Percentiles rank a stretch among this genome's conserved stretches.
These are phyloP conservation scores for Pseudopyricularia javanii DNA, from an alignment of 2,329 filamentous ascomycete genomes.

Conservation along the genomic window DNA sequence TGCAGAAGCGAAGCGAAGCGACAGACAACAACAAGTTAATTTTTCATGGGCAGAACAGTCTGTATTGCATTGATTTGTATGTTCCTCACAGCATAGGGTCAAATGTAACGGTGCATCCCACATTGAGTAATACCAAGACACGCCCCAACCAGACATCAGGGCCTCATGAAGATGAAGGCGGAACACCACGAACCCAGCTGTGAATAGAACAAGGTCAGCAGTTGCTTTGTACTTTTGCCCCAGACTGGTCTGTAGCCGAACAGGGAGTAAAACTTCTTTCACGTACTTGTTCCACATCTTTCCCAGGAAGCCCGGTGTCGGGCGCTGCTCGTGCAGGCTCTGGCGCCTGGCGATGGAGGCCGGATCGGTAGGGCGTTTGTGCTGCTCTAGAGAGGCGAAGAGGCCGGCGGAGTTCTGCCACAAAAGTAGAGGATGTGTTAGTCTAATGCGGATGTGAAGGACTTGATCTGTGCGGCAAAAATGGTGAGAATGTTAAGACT, in stretches of 20 bases:
- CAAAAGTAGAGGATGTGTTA: background rate
- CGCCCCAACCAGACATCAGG: too few relatives aligned
- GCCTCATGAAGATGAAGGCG: background rate
- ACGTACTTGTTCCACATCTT: constrained; percentile 46
- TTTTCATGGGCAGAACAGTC: too few relatives aligned
- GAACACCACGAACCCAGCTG: constrained; percentile 1
- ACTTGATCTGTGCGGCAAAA: constrained; percentile 1
- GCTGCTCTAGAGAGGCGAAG: constrained; percentile 38
- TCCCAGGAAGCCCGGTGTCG: constrained; percentile 34
- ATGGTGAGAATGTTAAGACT: background rate
- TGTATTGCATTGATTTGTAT: too few relatives aligned
- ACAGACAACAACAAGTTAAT: too few relatives aligned
- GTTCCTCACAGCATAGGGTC: too few relatives aligned
- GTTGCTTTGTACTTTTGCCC: too few relatives aligned
- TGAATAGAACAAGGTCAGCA: background rate
- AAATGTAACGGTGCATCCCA: too few relatives aligned
- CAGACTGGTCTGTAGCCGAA: too few relatives aligned
- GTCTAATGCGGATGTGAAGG: constrained; percentile 3
- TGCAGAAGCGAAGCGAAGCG: too few relatives aligned
- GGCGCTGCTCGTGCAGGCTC: constrained; percentile 41
- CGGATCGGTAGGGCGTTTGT: constrained; percentile 34
- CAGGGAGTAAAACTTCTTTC: background rate
- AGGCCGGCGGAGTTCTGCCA: constrained; percentile 18
- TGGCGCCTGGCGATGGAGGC: constrained; percentile 32
- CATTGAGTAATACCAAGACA: too few relatives aligned